Base-by-base conservation (phyloP, 176 grass and related monocot genomes). In the Elaeis guineensis region DNA sequence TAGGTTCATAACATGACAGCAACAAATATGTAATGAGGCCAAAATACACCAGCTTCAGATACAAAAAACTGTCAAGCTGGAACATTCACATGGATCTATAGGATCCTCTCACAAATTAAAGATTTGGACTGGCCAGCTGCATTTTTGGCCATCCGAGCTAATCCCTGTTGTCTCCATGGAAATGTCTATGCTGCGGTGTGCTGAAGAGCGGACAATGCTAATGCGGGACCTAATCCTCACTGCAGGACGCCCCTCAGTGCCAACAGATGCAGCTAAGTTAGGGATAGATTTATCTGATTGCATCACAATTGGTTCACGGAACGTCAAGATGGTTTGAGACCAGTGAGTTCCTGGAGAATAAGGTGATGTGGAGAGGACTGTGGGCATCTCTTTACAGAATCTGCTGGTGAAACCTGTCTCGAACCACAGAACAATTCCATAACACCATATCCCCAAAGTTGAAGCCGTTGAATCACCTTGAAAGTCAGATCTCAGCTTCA, bases 371-470 rank as follows among this genome's bases (percentile, higher is more conserved):
- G 93, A 83, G 18, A 97, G 93, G 7, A 66, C 30, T 12, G 83
- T 70, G 0, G 80, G 78, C 59, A 61, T 91, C 66, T 91, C 87
- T 64, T 97, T 85, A 81, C 93, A 97, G 82, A 85, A 97, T 78
- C 87, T 74, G 39, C 50, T 51, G 4, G 84, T 91, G 69, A 97
- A 97, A 4, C 63, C 81, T 0, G 81, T 91, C 49, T 91, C 93
- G 49, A 97, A 97, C 93, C 93, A 97, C 22, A 97, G 69, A 19
- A 91, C 76, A 57, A 97, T 77, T 55, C 93, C 93, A 61, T 97
- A 84, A 51, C 93, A 97, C 78, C 76, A 80, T 44, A 12, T 44
- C 35, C 8, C 35, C 0, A 0, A 28, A 17, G 54, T 50, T 64
- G 11, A 8, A 16, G 52, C 0, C 4, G 26, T 19, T 60, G 61